Conservation (phyloP, 2,329 filamentous ascomycete species). For the Claviceps paspali region DNA sequence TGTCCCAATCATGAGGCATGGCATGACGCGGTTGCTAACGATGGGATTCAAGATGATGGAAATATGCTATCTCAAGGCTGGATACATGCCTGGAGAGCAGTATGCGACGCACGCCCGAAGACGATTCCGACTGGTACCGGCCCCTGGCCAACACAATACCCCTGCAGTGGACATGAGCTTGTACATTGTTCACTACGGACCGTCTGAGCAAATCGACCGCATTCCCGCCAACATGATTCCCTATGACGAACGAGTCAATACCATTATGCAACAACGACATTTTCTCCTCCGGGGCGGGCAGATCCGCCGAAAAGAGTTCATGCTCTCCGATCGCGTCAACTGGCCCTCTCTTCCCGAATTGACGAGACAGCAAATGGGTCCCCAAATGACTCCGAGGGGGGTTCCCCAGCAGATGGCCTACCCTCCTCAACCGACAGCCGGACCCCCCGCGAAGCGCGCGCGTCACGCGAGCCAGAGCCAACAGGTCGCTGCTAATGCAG, state of each 20-base stretch:
- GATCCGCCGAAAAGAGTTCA: conserved; percentile 81
- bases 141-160: conserved; percentile 52
- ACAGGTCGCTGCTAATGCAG: conserved; percentile 11
- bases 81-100: conserved; percentile 63
- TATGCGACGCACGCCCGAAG: conserved; percentile 63
- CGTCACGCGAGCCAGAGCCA: conserved; percentile 29
- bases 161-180: conserved; percentile 64
- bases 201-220: conserved; percentile 57
- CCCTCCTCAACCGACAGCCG: conserved; percentile 34
- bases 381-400: conserved; percentile 28
- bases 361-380: conserved; percentile 34
- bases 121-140: conserved; percentile 70
- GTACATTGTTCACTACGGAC: conserved; percentile 84
- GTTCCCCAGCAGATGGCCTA: conserved; percentile 49
- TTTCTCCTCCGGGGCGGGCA: conserved; percentile 63
- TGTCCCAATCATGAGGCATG: neutral
- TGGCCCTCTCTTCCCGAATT: conserved; percentile 67
- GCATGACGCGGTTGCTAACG: neutral
- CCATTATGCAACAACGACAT: conserved; percentile 43
- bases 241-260: conserved; percentile 44
- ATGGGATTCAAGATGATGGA: conserved; percentile 56
- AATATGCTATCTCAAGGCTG: conserved; percentile 67
- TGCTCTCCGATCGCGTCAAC: conserved; percentile 75
- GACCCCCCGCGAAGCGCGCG: conserved; percentile 40
- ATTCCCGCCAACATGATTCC: conserved; percentile 55